Percentiles rank a stretch among this genome's conserved stretches.
Evolutionary conservation across 352 stramenopile species (phyloP).

Genomic region (Globisporangium mamillatum): DNA sequence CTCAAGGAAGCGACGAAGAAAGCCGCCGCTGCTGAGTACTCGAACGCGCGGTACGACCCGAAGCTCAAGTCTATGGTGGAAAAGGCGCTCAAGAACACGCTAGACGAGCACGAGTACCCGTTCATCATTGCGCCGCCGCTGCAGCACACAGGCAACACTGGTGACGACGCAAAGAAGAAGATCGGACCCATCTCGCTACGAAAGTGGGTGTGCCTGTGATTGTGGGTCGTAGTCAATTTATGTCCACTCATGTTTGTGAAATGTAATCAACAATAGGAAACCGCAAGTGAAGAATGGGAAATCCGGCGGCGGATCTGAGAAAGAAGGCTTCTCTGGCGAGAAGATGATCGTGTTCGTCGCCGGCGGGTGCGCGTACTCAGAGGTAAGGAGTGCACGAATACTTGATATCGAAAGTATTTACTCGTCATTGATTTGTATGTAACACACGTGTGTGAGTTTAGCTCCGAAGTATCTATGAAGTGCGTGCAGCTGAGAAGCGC

Average conservation of each 20-base stretch:
- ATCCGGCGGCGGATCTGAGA: slow-evolving; percentile 30
- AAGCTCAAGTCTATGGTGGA: slow-evolving; percentile 63
- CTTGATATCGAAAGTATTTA: not conserved
- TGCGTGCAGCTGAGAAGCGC: slow-evolving; percentile 61
- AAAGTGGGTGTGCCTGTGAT: slow-evolving; percentile 45
- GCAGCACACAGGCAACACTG: slow-evolving; percentile 23
- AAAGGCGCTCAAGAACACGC: slow-evolving; percentile 57
- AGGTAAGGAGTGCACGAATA: slow-evolving; percentile 49
- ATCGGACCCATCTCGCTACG: slow-evolving; percentile 57
- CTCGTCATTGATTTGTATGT: not conserved
- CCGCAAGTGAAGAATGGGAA: slow-evolving; percentile 25
- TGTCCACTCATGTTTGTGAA: not conserved
- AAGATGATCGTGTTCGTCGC: slow-evolving; percentile 95
- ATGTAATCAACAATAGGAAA: slow-evolving; percentile 27
- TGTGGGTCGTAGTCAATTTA: not conserved
- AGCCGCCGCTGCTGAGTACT: slow-evolving; percentile 66
- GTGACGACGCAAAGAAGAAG: slow-evolving; percentile 53
- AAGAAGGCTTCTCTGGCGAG: slow-evolving; percentile 63
- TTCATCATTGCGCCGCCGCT: slow-evolving; percentile 80
- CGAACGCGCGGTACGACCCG: slow-evolving; percentile 74
- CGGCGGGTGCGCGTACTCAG: slow-evolving; percentile 92
- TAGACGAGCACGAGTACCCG: slow-evolving; percentile 69
- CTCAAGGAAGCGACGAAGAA: slow-evolving; percentile 68
- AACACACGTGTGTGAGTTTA: slow-evolving; percentile 12
- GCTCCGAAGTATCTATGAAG: slow-evolving; percentile 80